phyloP scores from a whole-genome alignment of 148 eudicot species.

The Chenopodium berlandieri region DNA sequence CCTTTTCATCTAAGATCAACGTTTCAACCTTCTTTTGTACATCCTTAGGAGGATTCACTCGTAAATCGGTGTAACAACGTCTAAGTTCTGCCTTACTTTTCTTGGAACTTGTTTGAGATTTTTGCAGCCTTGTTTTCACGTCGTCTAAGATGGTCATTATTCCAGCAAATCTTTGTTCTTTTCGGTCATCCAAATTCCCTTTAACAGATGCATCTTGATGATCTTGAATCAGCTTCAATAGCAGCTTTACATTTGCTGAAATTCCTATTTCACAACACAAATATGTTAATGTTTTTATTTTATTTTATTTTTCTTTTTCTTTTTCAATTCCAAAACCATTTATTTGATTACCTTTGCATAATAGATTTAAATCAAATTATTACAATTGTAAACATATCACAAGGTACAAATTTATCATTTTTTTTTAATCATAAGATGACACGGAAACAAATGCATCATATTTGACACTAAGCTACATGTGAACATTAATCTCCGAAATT shows the following conservation, averaged over 20 bases:
- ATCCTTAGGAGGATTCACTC: conserved; percentile 28
- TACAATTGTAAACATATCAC: too few species aligned
- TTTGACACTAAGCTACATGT: too few species aligned
- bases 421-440: too few species aligned
- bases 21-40: conserved; percentile 29
- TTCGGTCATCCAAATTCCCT: conserved; percentile 49
- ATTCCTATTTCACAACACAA: conserved; percentile 44
- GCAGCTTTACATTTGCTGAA: conserved; percentile 63
- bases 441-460: too few species aligned
- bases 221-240: conserved; percentile 75
- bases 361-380: neutral
- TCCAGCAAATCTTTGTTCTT: conserved; percentile 66
- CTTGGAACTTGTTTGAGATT: conserved; percentile 50
- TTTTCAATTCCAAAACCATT: too few species aligned
- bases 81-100: conserved; percentile 38
- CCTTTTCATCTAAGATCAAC: conserved; percentile 46
- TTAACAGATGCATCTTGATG: conserved; percentile 63
- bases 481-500: too few species aligned
- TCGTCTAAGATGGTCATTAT: conserved; percentile 83
- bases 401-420: too few species aligned
- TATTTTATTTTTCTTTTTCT: too few species aligned
- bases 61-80: conserved; percentile 53
- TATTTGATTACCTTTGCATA: too few species aligned
- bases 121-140: conserved; percentile 59
- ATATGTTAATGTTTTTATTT: too few species aligned